Evolutionary conservation across 1,284 basidiomycete species (phyloP), one percentile per base, ranked within the genome.

Genomic region (Fomitopsis betulina): DNA sequence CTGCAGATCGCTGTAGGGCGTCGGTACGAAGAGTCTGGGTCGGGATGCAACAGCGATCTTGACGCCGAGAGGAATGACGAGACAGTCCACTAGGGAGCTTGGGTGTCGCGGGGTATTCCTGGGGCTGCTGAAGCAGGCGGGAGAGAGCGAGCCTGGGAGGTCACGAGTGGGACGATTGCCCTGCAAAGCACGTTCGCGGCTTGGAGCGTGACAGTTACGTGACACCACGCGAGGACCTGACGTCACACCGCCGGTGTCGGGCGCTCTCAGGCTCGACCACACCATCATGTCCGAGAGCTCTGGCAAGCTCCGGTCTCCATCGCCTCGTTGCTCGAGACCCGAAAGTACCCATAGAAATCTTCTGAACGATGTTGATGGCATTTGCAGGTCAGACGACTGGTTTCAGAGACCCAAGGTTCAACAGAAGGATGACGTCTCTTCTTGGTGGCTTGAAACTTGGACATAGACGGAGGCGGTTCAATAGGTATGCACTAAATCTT

Each of bases 131-230:
- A 51, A 37, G 64, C 59, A 63, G 60, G 42, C 56, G 58, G 60
- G 59, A 61, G 58, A 47, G 40, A 32, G 42, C 12, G 5, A 39
- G 51, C 56, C 51, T 53, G 56, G 32, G 56, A 57, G 51, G 62
- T 59, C 62, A 64, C 60, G n/a, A 53, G 58, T 58, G 65, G 63
- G 62, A 64, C 65, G 58, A 63, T 58, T 57, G 53, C 52, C 55
- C 38, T 60, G 50, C 52, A 47, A 60, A 51, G 57, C 62, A 64
- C 61, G 64, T 65, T 65, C 61, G 45, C 59, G 59, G 60, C 59
- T 58, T 63, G 57, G 60, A 57, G 19, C 43, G 65, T 66, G 58
- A 66, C 65, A 23, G 43, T 6, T 21, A 25, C 50, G 53, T 57
- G 61, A 61, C 57, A 40, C 45, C 23, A 47, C 45, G 45, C 43